Evolutionary conservation across 352 stramenopile genomes (phyloP), one percentile per base, ranked within the genome.

Genomic region (Pythium monospermum): DNA sequence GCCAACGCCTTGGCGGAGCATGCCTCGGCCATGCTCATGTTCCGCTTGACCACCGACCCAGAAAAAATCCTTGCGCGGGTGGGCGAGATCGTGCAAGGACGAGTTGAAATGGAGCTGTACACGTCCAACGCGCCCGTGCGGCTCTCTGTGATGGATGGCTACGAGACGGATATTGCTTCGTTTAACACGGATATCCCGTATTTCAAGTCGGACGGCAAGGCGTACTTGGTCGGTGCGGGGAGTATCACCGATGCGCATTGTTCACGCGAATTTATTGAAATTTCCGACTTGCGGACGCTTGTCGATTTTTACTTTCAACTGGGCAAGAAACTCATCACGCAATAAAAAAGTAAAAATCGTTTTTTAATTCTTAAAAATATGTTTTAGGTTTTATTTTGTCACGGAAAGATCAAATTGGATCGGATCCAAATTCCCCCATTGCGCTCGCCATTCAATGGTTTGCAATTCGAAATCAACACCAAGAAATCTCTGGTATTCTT

Each of bases 171-270:
- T 26, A 64, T 95, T 15, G 85, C 85, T 6, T 90, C 75, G 26
- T 95, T 93, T 64, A 95, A 95, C 58, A 94, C 85, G 0, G 85
- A 95, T 31, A 85, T 95, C n/a, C 80, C 83, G 30, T 95, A 91
- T 68, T 90, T 94, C 55, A 67, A 85, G 33, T 90, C 83, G 47
- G 74, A 87, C 28, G 79, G 79, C 38, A 86, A 83, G 52, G 74
- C 76, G n/a, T 90, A 87, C 51, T 66, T 90, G 26, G 66, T 90
- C n/a, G 79, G 79, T 23, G 76, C 76, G 6, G 79, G 79, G 42
- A 83, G 65, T 49, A 90, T 90, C 59, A 87, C 72, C 5, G 74
- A 90, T 55, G 79, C 79, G 1, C 79, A 90, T 36, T 90, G 76
- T 48, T 69, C 73, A 18, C 73, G 79, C 18, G 79, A 90, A 59